A percentile compares a stretch with the other conserved stretches of the same genome.
These are phyloP conservation scores for Nosema muscidifuracis DNA, from an alignment of 371 early-diverging fungal genomes.

Conservation along the genomic window DNA sequence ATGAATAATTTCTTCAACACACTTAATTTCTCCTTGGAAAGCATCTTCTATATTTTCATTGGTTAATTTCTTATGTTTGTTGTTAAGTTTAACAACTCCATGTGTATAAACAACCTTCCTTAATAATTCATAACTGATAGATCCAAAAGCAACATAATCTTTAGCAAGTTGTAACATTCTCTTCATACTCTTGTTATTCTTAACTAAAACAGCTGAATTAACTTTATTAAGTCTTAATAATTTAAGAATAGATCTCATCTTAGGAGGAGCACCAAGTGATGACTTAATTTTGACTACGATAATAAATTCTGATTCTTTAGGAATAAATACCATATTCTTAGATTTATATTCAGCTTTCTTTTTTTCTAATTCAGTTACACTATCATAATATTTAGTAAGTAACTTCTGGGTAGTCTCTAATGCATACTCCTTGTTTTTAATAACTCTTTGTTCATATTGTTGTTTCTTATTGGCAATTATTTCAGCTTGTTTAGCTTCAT, in stretches of 20 bases:
- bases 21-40: constrained; percentile 84
- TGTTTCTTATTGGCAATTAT: constrained; percentile 21
- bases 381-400: constrained; percentile 31
- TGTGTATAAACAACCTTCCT: constrained; percentile 98
- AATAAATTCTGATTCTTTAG: constrained; percentile 59
- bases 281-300: constrained; percentile 71
- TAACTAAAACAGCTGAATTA: constrained; percentile 95
- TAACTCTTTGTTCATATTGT: constrained; percentile 24
- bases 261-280: constrained; percentile 95
- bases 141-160: constrained; percentile 87
- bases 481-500: constrained; percentile 25
- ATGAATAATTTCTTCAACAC: constrained; percentile 95
- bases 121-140: constrained; percentile 92
- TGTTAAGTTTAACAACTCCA: constrained; percentile 85
- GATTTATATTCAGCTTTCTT: constrained; percentile 45
- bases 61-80: constrained; percentile 84
- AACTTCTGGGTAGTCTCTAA: constrained; percentile 31
- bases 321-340: constrained; percentile 55
- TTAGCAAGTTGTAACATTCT: constrained; percentile 93
- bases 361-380: constrained; percentile 34
- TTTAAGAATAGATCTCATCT: constrained; percentile 95
- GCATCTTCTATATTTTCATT: constrained; percentile 83
- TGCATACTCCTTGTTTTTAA: constrained; percentile 35
- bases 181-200: constrained; percentile 89
- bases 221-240: constrained; percentile 92